Evolutionary conservation across 2,329 filamentous ascomycete genomes (phyloP).

Genomic region (Talaromyces sp.): DNA sequence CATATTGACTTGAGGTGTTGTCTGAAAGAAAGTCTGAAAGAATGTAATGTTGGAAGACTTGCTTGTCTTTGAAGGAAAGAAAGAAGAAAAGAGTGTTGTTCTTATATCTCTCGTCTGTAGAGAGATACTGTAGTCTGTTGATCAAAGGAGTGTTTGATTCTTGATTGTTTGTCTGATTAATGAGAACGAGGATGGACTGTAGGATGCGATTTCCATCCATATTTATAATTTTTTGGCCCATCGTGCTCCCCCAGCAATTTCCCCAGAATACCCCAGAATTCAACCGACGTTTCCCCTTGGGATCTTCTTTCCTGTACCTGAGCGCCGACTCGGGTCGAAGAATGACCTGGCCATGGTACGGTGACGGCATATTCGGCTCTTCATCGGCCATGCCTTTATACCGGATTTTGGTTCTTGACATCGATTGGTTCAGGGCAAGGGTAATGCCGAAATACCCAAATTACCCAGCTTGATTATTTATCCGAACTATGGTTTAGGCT

Average conservation of each 20-base stretch:
- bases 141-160: conserved; percentile 1
- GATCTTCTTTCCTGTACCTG: background rate
- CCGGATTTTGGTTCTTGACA: background rate
- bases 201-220: background rate
- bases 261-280: conserved; percentile 7
- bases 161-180: conserved; percentile 16
- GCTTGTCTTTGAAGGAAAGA: background rate
- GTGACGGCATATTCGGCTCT: background rate
- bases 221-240: conserved; percentile 10
- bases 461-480: background rate
- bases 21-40: conserved; percentile 6
- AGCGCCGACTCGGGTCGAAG: background rate
- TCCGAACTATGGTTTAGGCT: background rate
- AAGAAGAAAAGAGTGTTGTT: background rate
- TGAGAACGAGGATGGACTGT: conserved; percentile 9
- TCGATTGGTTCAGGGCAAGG: background rate
- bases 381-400: background rate
- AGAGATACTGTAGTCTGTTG: conserved; percentile 6
- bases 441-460: background rate
- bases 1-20: conserved; percentile 12
- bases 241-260: background rate
- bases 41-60: conserved; percentile 4
- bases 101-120: conserved; percentile 1
- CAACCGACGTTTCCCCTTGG: conserved; percentile 9
- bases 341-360: conserved; percentile 3